Evolutionary conservation across 2,329 filamentous ascomycete genomes (phyloP), one percentile per base, ranked within the genome.

Genomic region (Colletotrichum noveboracense): DNA sequence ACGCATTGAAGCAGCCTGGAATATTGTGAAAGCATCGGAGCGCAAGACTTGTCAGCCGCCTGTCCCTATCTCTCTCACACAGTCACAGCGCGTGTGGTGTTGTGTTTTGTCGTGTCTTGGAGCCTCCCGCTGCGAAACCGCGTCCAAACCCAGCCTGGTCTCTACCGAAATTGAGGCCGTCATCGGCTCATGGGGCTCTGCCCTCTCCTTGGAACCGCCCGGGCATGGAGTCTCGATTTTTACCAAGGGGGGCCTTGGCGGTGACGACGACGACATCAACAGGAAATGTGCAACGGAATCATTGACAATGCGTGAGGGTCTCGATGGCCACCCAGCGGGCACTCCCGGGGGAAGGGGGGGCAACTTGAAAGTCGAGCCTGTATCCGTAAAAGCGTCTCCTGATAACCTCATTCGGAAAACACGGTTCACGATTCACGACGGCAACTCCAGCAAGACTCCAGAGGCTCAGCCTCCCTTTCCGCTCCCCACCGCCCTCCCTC

Each of bases 91-190:
- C 32, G 58, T 34, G 32, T 34, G 13, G 32, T 34, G 32, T 7
- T 14, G 18, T 43, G 38, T 43, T 13, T 12, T 52, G 43, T 21
- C 58, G 30, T 61, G 28, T 61, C 58, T 61, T 21, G 30, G 30
- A 34, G 67, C 32, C 52, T 66, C 67, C 61, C 67, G 62, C 21
- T 58, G 21, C 67, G 36, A 67, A 62, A 60, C 26, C 30, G 21
- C 34, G 32, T 48, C 70, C 70, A 60, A 58, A 73, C 55, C 64
- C 43, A 64, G 52, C 36, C 56, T 64, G 21, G 55, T 30, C 64
- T 60, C 43, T 65, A 68, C 64, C 73, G 69, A 69, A 32, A 68
- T 75, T 75, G 73, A 52, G 52, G 61, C 62, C 69, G 68, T 73
- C 38, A 66, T 21, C 30, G 64, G 36, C 30, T 52, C 30, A 21